Percentiles rank a stretch among this genome's conserved stretches.
Conservation (phyloP, 139 green algal genomes). For the Chlorella sp. region DNA sequence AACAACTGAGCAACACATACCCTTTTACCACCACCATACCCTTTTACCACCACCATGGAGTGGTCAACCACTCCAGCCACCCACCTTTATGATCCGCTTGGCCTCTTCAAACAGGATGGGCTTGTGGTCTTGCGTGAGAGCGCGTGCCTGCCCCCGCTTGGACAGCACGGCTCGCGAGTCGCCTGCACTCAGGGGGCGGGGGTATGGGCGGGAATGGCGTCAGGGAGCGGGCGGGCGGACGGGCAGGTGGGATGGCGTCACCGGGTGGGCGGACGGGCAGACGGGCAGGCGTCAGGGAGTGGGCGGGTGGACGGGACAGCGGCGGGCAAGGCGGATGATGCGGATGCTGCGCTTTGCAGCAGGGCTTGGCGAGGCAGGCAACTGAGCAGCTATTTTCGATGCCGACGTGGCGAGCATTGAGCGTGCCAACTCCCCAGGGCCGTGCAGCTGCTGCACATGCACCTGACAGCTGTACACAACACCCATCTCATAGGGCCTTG, state of each 20-base stretch:
- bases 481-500: too few species aligned
- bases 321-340: neutral
- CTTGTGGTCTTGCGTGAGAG: constrained; percentile 87
- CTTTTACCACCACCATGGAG: neutral
- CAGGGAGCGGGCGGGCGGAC: neutral
- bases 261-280: neutral
- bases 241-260: neutral
- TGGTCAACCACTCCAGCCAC: too few species aligned
- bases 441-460: too few species aligned
- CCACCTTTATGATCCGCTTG: constrained; percentile 73
- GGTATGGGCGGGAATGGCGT: neutral
- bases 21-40: neutral
- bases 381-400: neutral
- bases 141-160: constrained; percentile 61
- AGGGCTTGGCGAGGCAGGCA: too few species aligned
- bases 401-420: neutral
- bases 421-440: neutral
- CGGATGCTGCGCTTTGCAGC: too few species aligned
- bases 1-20: too few species aligned
- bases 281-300: neutral
- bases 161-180: constrained; percentile 87
- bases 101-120: constrained; percentile 80
- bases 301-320: neutral
- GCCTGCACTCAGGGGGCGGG: constrained; percentile 52
- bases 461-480: too few species aligned